Evolutionary conservation across 116 monocot species (phyloP), one percentile per base, ranked within the genome.

Genomic region (Thalassia testudinum): DNA sequence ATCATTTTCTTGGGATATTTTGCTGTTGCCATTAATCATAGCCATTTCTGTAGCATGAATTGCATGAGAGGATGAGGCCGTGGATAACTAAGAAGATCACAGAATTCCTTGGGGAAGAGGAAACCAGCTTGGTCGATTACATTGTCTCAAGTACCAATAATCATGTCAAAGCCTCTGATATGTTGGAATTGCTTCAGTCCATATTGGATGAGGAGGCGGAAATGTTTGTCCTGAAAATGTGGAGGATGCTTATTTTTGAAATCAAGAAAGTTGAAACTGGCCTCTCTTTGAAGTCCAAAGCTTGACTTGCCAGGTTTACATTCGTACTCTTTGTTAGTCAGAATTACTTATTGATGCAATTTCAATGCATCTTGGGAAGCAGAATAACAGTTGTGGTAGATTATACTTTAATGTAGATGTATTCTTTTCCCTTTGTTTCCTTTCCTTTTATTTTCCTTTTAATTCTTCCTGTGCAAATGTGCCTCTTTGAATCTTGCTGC

Each of bases 151-250:
- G 84, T 51, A 95, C 84, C 54, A 95, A 85, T 62, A 85, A 95
- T 47, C 88, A 95, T 63, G 77, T 84, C 7, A 64, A 60, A 57
- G 95, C 95, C 26, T 74, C 79, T 42, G 68, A 74, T 62, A 82
- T 92, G 86, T 72, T 92, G 20, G 82, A 92, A 56, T 56, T 86
- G 65, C 79, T 92, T 19, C 77, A 86, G 50, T 72, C 92, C 17
- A 88, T 95, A 42, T 66, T 95, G 58, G 95, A 95, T 37, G 93
- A 87, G 43, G 95, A 95, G 63, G 95, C 95, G 7, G 95, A 95
- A 56, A 95, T 95, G 95, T 95, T 95, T 76, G 87, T 95, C 51
- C 85, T 95, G 22, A 95, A 95, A 59, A 95, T 95, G 85, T 95
- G 95, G 95, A 83, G 95, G 61, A 95, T 95, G 95, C 75, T 95